phyloP scores from a whole-genome alignment of 2,329 filamentous ascomycete species.

The Aspergillus unguis region DNA sequence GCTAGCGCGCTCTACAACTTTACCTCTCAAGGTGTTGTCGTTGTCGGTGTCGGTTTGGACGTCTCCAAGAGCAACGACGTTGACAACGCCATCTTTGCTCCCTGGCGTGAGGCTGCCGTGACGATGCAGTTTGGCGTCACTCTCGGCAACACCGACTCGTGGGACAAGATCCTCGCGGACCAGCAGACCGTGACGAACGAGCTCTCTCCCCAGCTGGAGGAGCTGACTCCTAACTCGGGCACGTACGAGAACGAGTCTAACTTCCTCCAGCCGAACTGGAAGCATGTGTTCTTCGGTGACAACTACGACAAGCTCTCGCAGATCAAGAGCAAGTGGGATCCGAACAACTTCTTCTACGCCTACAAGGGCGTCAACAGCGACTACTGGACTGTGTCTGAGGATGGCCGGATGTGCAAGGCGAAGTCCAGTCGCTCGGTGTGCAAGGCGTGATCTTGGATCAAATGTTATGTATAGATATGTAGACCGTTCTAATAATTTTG shows the following conservation, averaged over 20 bases:
- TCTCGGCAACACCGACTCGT: constrained; percentile 40
- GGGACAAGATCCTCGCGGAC: constrained; percentile 34
- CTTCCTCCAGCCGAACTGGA: constrained; percentile 40
- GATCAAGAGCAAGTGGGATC: constrained; percentile 45
- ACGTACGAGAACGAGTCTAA: constrained; percentile 45
- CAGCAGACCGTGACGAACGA: constrained; percentile 41
- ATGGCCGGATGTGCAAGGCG: constrained; percentile 29
- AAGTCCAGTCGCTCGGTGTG: background rate
- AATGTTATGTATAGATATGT: no score
- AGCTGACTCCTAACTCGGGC: constrained; percentile 38
- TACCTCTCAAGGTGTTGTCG: constrained; percentile 32
- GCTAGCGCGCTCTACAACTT: constrained; percentile 33
- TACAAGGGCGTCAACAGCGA: constrained; percentile 40
- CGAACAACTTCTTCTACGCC: constrained; percentile 40
- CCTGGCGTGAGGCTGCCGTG: constrained; percentile 38
- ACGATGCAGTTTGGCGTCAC: constrained; percentile 34
- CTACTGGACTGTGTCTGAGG: constrained; percentile 29
- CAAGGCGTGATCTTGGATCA: background rate
- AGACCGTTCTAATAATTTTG: no score
- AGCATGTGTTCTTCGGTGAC: constrained; percentile 42
- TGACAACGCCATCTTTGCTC: constrained; percentile 41
- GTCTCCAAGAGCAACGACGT: constrained; percentile 36
- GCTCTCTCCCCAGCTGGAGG: constrained; percentile 38
- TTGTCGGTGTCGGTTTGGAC: constrained; percentile 40
- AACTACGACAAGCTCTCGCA: constrained; percentile 37